Percentiles rank a stretch among this genome's conserved stretches.
Conservation (phyloP, 2,329 filamentous ascomycete genomes). For the Apiospora hydei region DNA sequence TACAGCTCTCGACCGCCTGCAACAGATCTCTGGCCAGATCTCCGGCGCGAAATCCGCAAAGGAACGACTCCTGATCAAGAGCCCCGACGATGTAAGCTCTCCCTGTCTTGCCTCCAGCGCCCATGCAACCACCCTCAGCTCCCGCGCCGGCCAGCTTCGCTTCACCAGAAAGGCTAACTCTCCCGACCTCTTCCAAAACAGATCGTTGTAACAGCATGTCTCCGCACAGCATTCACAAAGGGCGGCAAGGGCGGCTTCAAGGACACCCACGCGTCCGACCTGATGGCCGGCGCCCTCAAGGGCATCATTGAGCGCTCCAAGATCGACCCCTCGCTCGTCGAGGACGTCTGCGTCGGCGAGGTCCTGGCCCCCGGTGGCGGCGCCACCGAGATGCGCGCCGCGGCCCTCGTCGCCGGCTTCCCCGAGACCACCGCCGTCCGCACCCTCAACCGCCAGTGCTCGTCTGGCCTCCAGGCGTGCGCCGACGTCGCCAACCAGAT, state of each 20-base stretch:
- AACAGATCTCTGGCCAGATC: conserved; percentile 69
- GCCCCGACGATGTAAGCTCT: conserved; percentile 67
- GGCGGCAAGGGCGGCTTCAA: conserved; percentile 95
- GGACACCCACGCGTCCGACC: conserved; percentile 86
- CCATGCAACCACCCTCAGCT: conserved; percentile 29
- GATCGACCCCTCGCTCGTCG: conserved; percentile 86
- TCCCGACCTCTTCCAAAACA: conserved; percentile 38
- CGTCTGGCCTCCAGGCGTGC: conserved; percentile 88
- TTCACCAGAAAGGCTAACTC: not conserved
- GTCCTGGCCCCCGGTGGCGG: conserved; percentile 93
- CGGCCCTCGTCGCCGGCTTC: conserved; percentile 89
- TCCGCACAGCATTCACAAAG: conserved; percentile 91
- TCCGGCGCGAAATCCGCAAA: conserved; percentile 53
- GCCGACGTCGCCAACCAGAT: conserved; percentile 96
- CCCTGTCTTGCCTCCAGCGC: not conserved
- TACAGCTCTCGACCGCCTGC: conserved; percentile 63
- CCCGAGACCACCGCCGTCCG: conserved; percentile 85
- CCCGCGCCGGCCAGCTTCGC: conserved; percentile 11
- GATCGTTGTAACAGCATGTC: conserved; percentile 91
- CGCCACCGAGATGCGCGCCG: conserved; percentile 95
- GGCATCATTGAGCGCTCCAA: conserved; percentile 83
- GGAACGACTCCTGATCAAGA: conserved; percentile 69
- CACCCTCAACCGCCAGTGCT: conserved; percentile 93
- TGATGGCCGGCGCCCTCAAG: conserved; percentile 84
- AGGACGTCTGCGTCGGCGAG: conserved; percentile 91